Conservation (phyloP, 2,329 filamentous ascomycete genomes). For the Penicillium capsulatum region DNA sequence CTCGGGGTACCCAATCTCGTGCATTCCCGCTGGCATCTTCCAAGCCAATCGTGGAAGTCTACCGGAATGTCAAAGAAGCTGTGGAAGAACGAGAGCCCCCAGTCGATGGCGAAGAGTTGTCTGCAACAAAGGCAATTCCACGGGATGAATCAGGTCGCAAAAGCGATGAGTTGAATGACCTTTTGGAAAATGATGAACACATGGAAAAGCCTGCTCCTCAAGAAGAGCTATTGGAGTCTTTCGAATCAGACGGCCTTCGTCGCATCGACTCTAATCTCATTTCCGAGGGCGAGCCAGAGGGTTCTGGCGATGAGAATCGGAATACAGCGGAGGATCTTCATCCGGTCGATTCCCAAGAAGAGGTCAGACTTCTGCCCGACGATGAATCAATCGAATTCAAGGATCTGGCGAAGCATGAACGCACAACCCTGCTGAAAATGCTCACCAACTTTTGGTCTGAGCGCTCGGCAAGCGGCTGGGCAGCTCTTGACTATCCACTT, state of each 20-base stretch:
- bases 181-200: constrained; percentile 20
- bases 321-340: constrained; percentile 64
- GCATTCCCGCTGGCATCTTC: constrained; percentile 87
- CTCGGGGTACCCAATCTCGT: constrained; percentile 69
- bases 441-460: constrained; percentile 98
- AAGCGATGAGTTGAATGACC: constrained; percentile 26
- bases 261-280: constrained; percentile 50
- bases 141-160: constrained; percentile 32
- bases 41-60: constrained; percentile 94
- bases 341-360: constrained; percentile 54
- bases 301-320: constrained; percentile 67
- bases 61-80: constrained; percentile 87
- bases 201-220: constrained; percentile 33
- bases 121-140: constrained; percentile 23
- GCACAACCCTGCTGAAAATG: constrained; percentile 89
- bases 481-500: constrained; percentile 85
- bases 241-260: constrained; percentile 42
- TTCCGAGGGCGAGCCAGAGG: constrained; percentile 64
- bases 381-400: constrained; percentile 56
- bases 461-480: constrained; percentile 91
- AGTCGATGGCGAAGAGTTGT: constrained; percentile 55
- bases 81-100: constrained; percentile 72
- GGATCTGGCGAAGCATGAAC: constrained; percentile 87
- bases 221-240: constrained; percentile 34
- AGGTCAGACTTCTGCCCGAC: constrained; percentile 49